Evolutionary conservation across 2,329 filamentous ascomycete species (phyloP), one percentile per base, ranked within the genome.

Genomic region (Verticillium alfalfae): DNA sequence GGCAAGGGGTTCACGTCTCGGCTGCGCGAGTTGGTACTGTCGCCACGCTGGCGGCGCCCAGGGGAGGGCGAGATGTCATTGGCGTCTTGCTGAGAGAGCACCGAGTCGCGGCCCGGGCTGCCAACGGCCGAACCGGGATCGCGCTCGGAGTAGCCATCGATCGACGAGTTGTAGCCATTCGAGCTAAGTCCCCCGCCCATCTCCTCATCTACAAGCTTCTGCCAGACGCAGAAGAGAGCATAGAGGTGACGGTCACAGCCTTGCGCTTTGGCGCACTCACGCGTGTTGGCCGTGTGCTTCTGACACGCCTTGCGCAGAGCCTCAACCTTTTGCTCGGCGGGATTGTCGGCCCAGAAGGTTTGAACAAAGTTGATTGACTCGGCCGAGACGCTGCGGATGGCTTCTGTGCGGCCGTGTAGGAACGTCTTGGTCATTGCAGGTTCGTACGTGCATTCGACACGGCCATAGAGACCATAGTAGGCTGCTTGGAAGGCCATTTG

Each of bases 401-500:
- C 94, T 76, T 99, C 95, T 0, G 95, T 99, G 56, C 95, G 90
- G 12, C 95, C 95, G 72, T 98, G 95, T 63, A 96, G 86, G 77
- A 87, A 99, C 63, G 90, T 81, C 75, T 99, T 99, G 59, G 95
- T 99, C 95, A 99, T 98, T 52, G 95, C 94, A 8, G 95, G 95
- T 75, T 99, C 95, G 73, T 99, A 99, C 0, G 93, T 95, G 72
- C 92, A 96, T 75, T 98, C 95, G 1, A 97, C 87, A 5, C 92
- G 88, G 3, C 95, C 95, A 69, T 98, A 99, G 8, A 99, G 83
- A 2, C 95, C 95, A 70, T 97, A 99, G 79, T 99, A 98, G 1
- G 95, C 94, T 5, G 94, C 94, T 75, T 99, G 95, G 79, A 97
- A 97, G 0, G 95, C 95, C 94, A 99, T 98, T 75, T 99, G 95